Percentiles rank a stretch among this genome's conserved stretches.
phyloP scores from a whole-genome alignment of 208 protist genomes.

The Tritrichomonas musculus region DNA sequence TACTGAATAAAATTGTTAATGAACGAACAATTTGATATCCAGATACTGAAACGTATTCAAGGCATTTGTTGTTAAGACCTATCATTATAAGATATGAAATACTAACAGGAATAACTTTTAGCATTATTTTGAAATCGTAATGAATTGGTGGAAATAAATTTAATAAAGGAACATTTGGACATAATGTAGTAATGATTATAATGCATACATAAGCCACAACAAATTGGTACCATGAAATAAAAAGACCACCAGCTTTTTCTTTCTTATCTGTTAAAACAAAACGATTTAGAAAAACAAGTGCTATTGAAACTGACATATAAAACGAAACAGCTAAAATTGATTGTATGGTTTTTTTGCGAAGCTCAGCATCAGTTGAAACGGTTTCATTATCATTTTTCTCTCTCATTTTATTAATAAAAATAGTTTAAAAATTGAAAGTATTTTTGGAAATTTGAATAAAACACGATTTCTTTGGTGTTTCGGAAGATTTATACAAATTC shows the following conservation, averaged over 20 bases:
- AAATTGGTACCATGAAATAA: slow-evolving; percentile 24
- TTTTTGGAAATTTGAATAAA: no score
- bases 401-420: no score
- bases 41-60: slow-evolving; percentile 61
- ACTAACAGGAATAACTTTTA: slow-evolving; percentile 53
- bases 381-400: no score
- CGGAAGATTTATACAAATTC: no score
- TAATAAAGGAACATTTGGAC: slow-evolving; percentile 11
- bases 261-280: slow-evolving; percentile 34
- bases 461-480: no score
- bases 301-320: slow-evolving; percentile 47
- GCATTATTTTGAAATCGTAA: slow-evolving; percentile 28
- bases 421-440: no score
- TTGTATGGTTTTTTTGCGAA: no score
- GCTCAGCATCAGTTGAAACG: no score
- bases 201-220: not conserved
- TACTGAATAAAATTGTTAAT: slow-evolving; percentile 59
- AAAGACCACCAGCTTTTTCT: slow-evolving; percentile 25
- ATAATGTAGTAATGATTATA: slow-evolving; percentile 1
- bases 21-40: slow-evolving; percentile 62
- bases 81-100: slow-evolving; percentile 59
- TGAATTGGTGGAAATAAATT: slow-evolving; percentile 35
- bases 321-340: slow-evolving; percentile 41
- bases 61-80: slow-evolving; percentile 66
- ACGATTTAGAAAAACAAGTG: slow-evolving; percentile 53